Evolutionary conservation across 1,139 yeast genomes (phyloP), one percentile per base, ranked within the genome.

Genomic region (Citeromyces siamensis): DNA sequence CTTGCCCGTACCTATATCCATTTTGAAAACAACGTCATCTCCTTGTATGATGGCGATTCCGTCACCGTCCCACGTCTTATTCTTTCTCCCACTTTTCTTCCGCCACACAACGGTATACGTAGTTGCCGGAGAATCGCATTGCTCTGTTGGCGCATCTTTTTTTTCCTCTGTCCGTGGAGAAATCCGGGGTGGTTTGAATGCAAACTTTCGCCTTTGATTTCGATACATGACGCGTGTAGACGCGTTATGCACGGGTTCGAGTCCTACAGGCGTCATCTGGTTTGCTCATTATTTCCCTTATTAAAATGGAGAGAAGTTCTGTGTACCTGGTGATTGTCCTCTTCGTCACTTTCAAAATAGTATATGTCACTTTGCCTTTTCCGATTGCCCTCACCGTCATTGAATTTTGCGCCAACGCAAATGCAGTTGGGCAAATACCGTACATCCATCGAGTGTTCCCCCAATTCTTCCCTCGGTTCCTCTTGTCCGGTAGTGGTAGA

Each of bases 31-130:
- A 3, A 50, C 48, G 3, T 34, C n/a, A 35, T 49, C 46, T 20
- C 45, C 22, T 41, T 41, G 46, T 2, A 64, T 47, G 0, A 55
- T 43, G 5, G 83, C 62, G 19, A 58, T 55, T 0, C 95, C 97
- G 57, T 90, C 98, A 3, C 94, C 95, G 40, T 85, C 94, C 98
- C 98, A 90, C 0, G 88, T 78, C 52, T 88, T 88, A 54, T 86
- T 76, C 62, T 88, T 86, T 56, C 82, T 84, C 29, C 60, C 65
- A 1, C 90, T 64, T 32, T 64, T 66, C 52, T 83, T 85, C 32
- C 98, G 62, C 71, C 81, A 83, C 46, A 83, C 69, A 2, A 75
- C 74, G 8, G 28, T n/a, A 8, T n/a, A 23, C 5, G 28, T 23
- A n/a, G 10, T 6, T 14, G 5, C 14, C 28, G 8, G 8, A 4